Base-by-base conservation (phyloP, 257 asterid genomes). In the Penstemon eatonii region DNA sequence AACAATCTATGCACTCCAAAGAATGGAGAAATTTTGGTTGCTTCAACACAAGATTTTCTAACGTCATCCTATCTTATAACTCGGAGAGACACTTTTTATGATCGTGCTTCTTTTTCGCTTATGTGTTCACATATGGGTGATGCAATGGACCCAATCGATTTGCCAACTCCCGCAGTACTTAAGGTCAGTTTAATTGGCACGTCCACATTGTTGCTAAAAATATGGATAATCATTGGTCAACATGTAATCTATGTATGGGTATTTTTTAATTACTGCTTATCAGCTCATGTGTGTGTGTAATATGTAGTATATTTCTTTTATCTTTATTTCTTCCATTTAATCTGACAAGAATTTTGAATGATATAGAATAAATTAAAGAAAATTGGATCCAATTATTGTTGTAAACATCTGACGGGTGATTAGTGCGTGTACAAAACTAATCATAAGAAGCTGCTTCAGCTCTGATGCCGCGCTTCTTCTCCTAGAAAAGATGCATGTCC, bases 11-110 rank as follows among this genome's bases (percentile, higher is more conserved):
- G 99, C 84, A 93, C 99, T 69, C 99, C 99, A 19, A 93, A 93
- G 79, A 93, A 86, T 80, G 99, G 99, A 56, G 97, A 93, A 81
- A 88, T 93, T 70, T 88, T 93, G 96, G 99, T 93, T 74, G 99
- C 99, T 70, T 93, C 99, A 8, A 93, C 99, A 5, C 99, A 93
- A 62, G 99, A 93, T 82, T 93, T 93, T 83, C 78, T 93, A 56
- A 93, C 99, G n/a, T 86, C 99, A 42, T 93, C 99, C 59, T 93
- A 74, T 79, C 96, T 93, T 76, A 85, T 93, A 75, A 93, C 99
- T 46, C 84, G 99, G 82, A 93, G 90, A 78, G 99, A 93, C 82
- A 88, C 99, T 51, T 93, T 93, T 76, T 93, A 93, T 65, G 92
- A 93, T 49, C 95, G 99, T 8, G 89, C 99, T 60, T 73, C 96